Conservation (phyloP, 306 rosid species). For the Fagus crenata region DNA sequence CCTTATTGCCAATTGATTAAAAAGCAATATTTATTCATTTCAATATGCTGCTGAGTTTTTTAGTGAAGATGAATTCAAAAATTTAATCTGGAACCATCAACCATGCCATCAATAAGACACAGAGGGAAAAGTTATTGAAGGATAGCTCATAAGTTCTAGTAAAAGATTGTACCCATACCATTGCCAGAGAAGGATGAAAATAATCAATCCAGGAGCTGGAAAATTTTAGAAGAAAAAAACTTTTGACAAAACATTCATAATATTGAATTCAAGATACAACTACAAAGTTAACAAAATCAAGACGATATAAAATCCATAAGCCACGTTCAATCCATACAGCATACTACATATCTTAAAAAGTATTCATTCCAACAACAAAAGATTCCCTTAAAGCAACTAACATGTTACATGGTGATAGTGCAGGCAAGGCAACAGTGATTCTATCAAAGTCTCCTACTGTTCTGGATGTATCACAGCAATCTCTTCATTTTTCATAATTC, state of each 20-base stretch:
- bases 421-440: slow-evolving; percentile 63
- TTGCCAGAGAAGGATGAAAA: neutral
- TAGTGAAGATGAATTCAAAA: neutral
- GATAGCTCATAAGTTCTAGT: neutral
- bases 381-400: neutral
- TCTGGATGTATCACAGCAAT: slow-evolving; percentile 68
- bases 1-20: neutral
- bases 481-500: slow-evolving; percentile 81
- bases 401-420: slow-evolving; percentile 59
- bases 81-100: neutral
- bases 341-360: neutral
- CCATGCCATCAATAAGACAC: neutral
- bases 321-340: neutral
- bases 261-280: neutral
- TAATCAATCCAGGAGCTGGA: neutral
- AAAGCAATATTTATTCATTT: neutral
- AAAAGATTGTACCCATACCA: neutral
- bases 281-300: neutral
- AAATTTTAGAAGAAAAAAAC: neutral
- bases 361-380: neutral
- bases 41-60: neutral
- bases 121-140: neutral
- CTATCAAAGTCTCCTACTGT: slow-evolving; percentile 58
- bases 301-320: neutral
- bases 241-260: neutral